Base-by-base conservation (phyloP, 2,329 filamentous ascomycete species). In the Nemania sp. region DNA sequence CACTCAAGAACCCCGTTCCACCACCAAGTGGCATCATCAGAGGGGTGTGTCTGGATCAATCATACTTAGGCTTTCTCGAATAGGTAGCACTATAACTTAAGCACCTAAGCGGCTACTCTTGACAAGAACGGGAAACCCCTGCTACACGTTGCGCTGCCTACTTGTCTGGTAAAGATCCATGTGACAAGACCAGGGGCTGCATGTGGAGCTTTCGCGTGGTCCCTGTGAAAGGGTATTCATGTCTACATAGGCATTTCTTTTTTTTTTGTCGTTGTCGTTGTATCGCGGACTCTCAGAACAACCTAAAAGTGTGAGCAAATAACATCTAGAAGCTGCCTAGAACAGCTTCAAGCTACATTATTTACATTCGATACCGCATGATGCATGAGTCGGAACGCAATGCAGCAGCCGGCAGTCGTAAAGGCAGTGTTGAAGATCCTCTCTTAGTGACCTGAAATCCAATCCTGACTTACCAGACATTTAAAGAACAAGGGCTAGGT, bases 171-270 rank as follows among this genome's bases (percentile, higher is more conserved):
- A 26, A 27, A 61, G 53, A 58, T 58, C 66, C 57, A 62, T 69
- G 66, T 65, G 67, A 71, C 55, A 57, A 56, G 60, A 69, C 62
- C 43, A 57, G 63, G 67, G 62, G 56, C 51, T 20, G 62, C 38
- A 49, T 41, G 68, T 70, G 70, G 70, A 69, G 55, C 65, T 54
- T 45, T 43, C 51, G 38, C 59, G 66, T 66, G 63, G 64, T 68
- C 47, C 60, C 63, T 66, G 52, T 54, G 57, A 62, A 65, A 65
- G 53, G 43, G 54, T 59, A 64, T 63, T 61, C 54, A 59, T 65
- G 26, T 54, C 59, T 59, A 51, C 27, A 27, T 43, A 20, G 47
- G 13, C n/a, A 32, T 45, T 27, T 51, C 54, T 59, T 57, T 20
- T 20, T 56, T 18, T 63, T 52, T 35, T 5, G 18, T 54, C n/a